These are phyloP conservation scores for Prunus yedoensis DNA, from an alignment of 331 rosid species.

Conservation along the genomic window DNA sequence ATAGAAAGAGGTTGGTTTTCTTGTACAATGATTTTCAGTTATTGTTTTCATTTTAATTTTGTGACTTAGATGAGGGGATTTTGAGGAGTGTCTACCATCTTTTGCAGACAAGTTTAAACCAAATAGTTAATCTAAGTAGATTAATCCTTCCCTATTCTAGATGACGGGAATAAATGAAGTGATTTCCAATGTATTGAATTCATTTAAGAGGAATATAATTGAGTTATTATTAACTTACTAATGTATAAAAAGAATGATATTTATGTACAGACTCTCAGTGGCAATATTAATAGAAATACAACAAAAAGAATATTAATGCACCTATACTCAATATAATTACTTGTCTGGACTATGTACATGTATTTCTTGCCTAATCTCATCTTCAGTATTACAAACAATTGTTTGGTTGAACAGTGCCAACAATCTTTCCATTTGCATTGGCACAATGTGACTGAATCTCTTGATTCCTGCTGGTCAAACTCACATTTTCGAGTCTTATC, in stretches of 20 bases:
- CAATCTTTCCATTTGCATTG: constrained; percentile 36
- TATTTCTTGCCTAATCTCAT: not conserved
- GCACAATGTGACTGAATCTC: constrained; percentile 37
- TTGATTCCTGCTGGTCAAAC: constrained; percentile 30
- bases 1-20: not conserved
- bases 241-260: no score
- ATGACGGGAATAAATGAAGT: no score
- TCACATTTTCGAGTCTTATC: constrained; percentile 28
- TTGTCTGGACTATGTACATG: not conserved
- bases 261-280: no score
- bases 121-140: not conserved
- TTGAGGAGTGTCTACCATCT: not conserved
- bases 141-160: no score
- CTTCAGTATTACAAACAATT: constrained; percentile 1
- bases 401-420: constrained; percentile 13
- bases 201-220: no score
- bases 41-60: no score
- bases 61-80: not conserved
- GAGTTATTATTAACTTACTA: no score
- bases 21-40: not conserved
- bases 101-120: not conserved
- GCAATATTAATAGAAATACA: no score
- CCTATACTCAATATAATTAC: no score
- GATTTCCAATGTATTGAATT: no score
- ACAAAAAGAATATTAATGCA: no score